Base-by-base conservation (phyloP, 140 eudicot genomes). In the Bidens hawaiensis region DNA sequence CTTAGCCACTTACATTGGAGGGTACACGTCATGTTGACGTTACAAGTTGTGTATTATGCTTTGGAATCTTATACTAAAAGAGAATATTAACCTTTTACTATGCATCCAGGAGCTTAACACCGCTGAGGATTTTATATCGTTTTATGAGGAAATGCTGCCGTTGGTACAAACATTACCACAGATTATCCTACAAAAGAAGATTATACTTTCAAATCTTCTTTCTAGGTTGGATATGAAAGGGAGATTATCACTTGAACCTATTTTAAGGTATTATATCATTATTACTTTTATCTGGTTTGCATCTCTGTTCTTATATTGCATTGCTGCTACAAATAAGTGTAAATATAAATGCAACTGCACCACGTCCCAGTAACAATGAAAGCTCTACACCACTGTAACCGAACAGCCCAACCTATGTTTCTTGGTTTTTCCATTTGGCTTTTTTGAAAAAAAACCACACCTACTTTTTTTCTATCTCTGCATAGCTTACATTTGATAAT, bases 81-180 rank as follows among this genome's bases (percentile, higher is more conserved):
- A 16, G 8, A n/a, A 12, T 3, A 12, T 15, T 13, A 18, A n/a
- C n/a, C n/a, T 36, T 42, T 23, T 46, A 5, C 30, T 62, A 26
- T 40, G 5, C 4, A 28, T 81, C 31, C 79, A 87, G 98, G 96
- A 87, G 74, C 67, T 87, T 19, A 91, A 88, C 72, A 91, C 96
- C 2, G 96, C 99, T 8, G 95, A 82, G 82, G 99, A 85, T 75
- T 91, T 91, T 73, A 91, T 91, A 58, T 79, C 96, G n/a, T 78
- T 87, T 67, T 91, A 91, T 33, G 91, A 91, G 71, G 96, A 91
- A 75, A 76, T 80, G 79, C 60, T 84, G 40, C 96, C 96, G 4
- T 62, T 91, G 62, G 96, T 88, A 51, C 98, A 91, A 60, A 87
- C 96, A 8, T 67, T 87, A 57, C 96, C 96, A 1, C 90, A 82